Base-by-base conservation (phyloP, 2,329 filamentous ascomycete genomes). In the Fusarium pininemorale region DNA sequence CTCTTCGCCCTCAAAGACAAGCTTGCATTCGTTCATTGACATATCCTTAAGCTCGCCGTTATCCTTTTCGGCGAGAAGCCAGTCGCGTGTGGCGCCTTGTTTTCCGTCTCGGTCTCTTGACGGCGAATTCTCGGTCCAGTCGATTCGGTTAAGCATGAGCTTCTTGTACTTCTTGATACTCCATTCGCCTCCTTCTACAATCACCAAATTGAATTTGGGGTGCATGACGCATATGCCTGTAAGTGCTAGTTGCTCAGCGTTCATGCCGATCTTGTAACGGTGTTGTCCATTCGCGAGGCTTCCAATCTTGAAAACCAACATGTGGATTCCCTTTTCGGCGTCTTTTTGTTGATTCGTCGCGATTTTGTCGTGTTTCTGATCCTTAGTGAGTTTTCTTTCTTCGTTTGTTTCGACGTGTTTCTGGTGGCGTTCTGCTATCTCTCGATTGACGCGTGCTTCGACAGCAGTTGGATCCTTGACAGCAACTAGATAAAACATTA, bases 391-490 rank as follows among this genome's bases (percentile, higher is more conserved):
- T 81, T 95, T 96, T 69, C 96, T 91, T 44, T 93, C 92, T 75
- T 95, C 92, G 82, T 99, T 99, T 66, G 88, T 85, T 45, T 90
- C 83, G 67, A 96, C 86, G 82, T 99, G 97, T 75, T 92, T 89
- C 68, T 93, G 88, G 66, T 92, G 91, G 47, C 96, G 93, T 72
- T 97, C 95, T 35, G 93, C 93, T 74, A 99, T 98, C 82, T 99
- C 95, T 60, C 92, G 89, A 82, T 97, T 98, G 58, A 99, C 96
- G 30, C 94, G 91, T 57, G 95, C 94, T 84, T 99, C 96, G 51
- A 99, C 96, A 8, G 96, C 96, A 2, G 97, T 99, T 12, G 96
- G 96, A 83, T 99, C 96, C 80, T 98, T 97, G 75, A 99, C 96
- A 24, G 89, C 89, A 83, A 82, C 83, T 83, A 57, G 50, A 53